Conservation (phyloP, 495 filamentous ascomycete genomes). For the Neurospora sublineolata region DNA sequence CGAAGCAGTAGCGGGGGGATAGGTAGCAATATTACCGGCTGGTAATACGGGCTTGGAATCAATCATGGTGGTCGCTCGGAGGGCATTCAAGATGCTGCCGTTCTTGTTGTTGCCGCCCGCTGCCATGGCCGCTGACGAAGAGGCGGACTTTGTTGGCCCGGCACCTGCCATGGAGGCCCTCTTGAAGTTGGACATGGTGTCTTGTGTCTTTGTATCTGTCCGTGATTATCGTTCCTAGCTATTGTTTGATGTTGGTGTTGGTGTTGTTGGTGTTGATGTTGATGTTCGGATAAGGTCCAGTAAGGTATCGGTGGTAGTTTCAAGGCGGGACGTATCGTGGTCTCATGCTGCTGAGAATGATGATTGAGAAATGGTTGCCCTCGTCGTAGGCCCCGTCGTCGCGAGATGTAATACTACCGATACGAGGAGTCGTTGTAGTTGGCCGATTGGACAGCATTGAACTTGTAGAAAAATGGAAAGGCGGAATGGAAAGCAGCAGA, state of each 20-base stretch:
- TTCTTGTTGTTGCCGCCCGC: not conserved
- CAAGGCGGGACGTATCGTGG: not conserved
- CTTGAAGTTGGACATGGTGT: constrained; percentile 14
- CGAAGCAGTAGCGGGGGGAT: not conserved
- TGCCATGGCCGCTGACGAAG: not conserved
- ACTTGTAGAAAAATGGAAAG: not conserved
- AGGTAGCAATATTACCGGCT: constrained; percentile 51
- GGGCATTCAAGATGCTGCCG: constrained; percentile 54
- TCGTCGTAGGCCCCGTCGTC: not conserved
- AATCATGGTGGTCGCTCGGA: constrained; percentile 67
- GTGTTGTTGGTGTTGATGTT: not conserved
- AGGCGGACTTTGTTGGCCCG: not conserved
- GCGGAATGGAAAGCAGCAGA: not conserved
- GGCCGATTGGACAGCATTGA: not conserved
- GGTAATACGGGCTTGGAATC: constrained; percentile 65
- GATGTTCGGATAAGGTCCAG: not conserved
- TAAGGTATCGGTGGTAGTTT: not conserved
- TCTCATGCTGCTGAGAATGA: not conserved
- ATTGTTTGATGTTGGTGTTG: not conserved
- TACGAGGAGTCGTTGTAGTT: not conserved
- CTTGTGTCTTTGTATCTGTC: not conserved
- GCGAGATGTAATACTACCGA: not conserved
- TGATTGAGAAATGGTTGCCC: not conserved
- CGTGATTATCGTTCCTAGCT: not conserved
- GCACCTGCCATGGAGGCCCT: constrained; percentile 7